Conservation (phyloP, 2,329 filamentous ascomycete species). For the Tolypocladium paradoxum region DNA sequence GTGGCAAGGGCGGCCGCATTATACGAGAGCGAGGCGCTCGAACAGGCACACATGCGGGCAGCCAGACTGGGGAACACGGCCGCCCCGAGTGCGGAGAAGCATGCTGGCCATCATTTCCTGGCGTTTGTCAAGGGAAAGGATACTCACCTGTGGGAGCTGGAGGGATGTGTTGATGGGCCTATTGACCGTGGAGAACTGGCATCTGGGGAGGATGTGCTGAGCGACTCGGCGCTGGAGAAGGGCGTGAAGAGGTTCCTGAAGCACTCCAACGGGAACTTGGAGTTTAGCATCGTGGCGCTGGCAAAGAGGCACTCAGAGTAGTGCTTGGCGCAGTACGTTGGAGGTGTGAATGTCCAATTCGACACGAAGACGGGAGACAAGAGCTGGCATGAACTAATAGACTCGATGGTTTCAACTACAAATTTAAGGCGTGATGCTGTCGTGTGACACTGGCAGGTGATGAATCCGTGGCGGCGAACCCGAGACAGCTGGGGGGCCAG, state of each 20-base stretch:
- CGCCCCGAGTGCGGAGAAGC: constrained; percentile 49
- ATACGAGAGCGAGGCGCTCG: constrained; percentile 59
- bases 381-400: too few relatives aligned
- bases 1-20: constrained; percentile 54
- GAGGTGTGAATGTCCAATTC: neutral
- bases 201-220: constrained; percentile 51
- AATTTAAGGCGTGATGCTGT: neutral
- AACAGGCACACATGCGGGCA: constrained; percentile 61
- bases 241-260: constrained; percentile 37
- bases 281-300: constrained; percentile 29
- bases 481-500: too few relatives aligned
- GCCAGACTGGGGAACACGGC: constrained; percentile 57
- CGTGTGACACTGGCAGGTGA: neutral
- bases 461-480: neutral
- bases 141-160: constrained; percentile 64
- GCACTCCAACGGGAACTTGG: constrained; percentile 20
- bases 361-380: neutral
- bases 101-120: constrained; percentile 66
- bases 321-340: too few relatives aligned
- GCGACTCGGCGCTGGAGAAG: constrained; percentile 55
- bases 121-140: constrained; percentile 63
- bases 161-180: constrained; percentile 64
- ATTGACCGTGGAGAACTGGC: constrained; percentile 50
- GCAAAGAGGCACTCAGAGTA: constrained; percentile 9
- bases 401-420: too few relatives aligned